A percentile compares a stretch with the other conserved stretches of the same genome.
Conservation (phyloP, 768 basidiomycete genomes). For the Mycena floridula region DNA sequence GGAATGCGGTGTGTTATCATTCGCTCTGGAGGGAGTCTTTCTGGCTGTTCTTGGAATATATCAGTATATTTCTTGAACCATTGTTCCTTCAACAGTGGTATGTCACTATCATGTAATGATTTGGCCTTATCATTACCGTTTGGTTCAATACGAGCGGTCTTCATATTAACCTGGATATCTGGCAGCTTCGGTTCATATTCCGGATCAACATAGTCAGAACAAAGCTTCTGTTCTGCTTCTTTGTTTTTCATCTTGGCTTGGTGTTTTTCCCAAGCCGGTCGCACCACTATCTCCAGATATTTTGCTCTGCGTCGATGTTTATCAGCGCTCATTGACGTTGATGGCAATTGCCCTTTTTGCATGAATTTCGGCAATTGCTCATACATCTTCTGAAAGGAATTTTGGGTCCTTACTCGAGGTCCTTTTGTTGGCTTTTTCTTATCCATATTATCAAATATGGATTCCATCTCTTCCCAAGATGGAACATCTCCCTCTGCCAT, state of each 20-base stretch:
- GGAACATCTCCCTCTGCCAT: no score
- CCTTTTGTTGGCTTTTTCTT: no score
- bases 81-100: not conserved
- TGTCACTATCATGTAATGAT: not conserved
- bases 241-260: not conserved
- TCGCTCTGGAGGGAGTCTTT: conserved; percentile 15
- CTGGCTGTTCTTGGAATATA: conserved; percentile 4
- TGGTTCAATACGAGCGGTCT: not conserved
- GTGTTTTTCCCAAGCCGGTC: no score
- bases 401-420: no score
- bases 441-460: no score
- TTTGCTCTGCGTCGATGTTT: conserved; percentile 2
- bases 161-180: no score
- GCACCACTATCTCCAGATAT: no score
- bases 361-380: not conserved
- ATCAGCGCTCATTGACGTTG: not conserved
- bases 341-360: not conserved
- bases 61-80: conserved; percentile 2
- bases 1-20: conserved; percentile 22
- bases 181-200: no score
- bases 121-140: not conserved
- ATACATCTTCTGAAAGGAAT: not conserved
- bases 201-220: no score
- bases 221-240: not conserved
- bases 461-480: no score